phyloP scores from a whole-genome alignment of 2,329 filamentous ascomycete genomes.

The Davidsoniella virescens region DNA sequence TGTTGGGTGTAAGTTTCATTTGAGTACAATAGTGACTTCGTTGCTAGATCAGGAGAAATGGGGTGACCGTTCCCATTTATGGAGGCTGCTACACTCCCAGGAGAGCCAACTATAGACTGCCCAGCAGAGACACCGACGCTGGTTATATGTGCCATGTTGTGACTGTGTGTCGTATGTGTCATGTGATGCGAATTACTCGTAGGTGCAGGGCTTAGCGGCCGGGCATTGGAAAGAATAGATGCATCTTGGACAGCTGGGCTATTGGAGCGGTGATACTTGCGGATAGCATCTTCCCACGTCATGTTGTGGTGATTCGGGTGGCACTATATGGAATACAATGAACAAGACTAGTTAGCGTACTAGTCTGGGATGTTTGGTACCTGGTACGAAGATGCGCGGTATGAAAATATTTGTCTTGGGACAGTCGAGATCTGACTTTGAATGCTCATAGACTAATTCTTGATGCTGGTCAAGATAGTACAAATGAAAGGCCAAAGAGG shows the following conservation, averaged over 20 bases:
- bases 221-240: slow-evolving; percentile 24
- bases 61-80: not conserved
- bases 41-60: slow-evolving; percentile 1
- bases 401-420: not conserved
- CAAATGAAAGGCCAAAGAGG: too few species aligned
- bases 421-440: not conserved
- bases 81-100: too few species aligned
- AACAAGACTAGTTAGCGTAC: slow-evolving; percentile 4
- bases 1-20: slow-evolving; percentile 19
- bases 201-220: slow-evolving; percentile 31
- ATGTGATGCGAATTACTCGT: slow-evolving; percentile 16
- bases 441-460: too few species aligned
- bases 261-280: slow-evolving; percentile 35
- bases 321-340: slow-evolving; percentile 25
- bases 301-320: slow-evolving; percentile 43
- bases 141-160: not conserved
- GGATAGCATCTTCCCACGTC: slow-evolving; percentile 42
- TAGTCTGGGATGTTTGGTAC: not conserved
- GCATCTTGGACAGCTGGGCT: slow-evolving; percentile 36
- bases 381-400: too few species aligned
- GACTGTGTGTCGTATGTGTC: not conserved
- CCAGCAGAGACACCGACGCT: not conserved
- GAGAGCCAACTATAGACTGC: not conserved
- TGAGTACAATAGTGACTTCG: slow-evolving; percentile 23
- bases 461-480: too few species aligned